A percentile compares a stretch with the other conserved stretches of the same genome.
Conservation (phyloP, 1,284 basidiomycete genomes). For the Trichosporon faecale region DNA sequence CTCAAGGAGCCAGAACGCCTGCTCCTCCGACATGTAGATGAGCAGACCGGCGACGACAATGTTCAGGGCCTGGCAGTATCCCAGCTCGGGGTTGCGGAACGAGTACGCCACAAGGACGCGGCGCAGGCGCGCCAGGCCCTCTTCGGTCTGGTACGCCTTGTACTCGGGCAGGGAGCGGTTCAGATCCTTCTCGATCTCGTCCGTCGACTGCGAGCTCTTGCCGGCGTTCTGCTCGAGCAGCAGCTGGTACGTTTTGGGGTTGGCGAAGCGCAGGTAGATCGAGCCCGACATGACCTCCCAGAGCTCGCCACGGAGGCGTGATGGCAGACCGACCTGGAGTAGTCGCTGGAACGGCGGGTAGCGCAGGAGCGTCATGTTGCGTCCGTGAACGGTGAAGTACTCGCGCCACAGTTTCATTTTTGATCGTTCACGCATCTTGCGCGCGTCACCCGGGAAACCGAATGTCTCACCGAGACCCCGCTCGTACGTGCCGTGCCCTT, state of each 20-base stretch:
- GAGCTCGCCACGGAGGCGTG: constrained; percentile 90
- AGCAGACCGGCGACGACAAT: constrained; percentile 59
- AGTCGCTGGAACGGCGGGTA: constrained; percentile 96
- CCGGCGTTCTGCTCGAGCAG: constrained; percentile 78
- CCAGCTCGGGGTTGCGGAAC: constrained; percentile 92
- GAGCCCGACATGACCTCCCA: constrained; percentile 98
- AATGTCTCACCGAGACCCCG: constrained; percentile 81
- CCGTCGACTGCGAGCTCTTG: constrained; percentile 80
- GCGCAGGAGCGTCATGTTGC: constrained; percentile 65
- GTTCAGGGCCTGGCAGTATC: constrained; percentile 78
- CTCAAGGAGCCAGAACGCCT: constrained; percentile 96
- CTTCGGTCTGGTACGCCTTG: constrained; percentile 83
- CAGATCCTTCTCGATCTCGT: constrained; percentile 99
- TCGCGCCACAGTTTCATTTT: constrained; percentile 96
- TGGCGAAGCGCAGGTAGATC: constrained; percentile 80
- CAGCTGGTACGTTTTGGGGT: constrained; percentile 79
- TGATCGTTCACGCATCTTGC: constrained; percentile 92
- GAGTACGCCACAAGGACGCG: constrained; percentile 95
- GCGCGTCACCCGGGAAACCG: constrained; percentile 89
- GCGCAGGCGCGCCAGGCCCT: constrained; percentile 77
- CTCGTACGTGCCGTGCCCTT: constrained; percentile 60
- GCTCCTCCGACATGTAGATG: constrained; percentile 98
- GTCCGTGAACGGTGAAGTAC: constrained; percentile 63
- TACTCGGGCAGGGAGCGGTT: constrained; percentile 94
- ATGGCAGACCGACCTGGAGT: constrained; percentile 94